Evolutionary conservation across 768 basidiomycete species (phyloP).

Genomic region (Strobilomyces confusus): DNA sequence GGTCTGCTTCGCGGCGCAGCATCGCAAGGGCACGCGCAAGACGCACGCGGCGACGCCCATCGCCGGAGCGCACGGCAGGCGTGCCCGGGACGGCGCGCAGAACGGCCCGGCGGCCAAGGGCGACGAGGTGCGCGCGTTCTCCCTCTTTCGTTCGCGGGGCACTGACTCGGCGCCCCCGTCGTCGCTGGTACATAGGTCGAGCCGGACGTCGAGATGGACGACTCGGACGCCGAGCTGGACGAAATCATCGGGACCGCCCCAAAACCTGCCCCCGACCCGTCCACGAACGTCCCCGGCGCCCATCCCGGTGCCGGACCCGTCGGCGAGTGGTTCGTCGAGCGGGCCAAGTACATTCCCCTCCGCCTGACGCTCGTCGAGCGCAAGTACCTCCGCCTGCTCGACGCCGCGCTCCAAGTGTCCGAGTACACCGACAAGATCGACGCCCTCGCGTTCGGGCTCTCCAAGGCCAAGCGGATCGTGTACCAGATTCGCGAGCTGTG

Average conservation of each 20-base stretch:
- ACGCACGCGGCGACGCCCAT: constrained; percentile 54
- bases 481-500: constrained; percentile 84
- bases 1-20: constrained; percentile 82
- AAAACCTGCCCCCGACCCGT: constrained; percentile 19
- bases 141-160: not conserved
- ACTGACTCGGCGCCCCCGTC: too few relatives aligned
- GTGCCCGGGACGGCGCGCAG: constrained; percentile 1
- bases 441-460: constrained; percentile 69
- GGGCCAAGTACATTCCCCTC: constrained; percentile 76
- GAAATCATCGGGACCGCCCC: constrained; percentile 23
- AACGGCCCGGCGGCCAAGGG: constrained; percentile 8
- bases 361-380: constrained; percentile 73
- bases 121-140: constrained; percentile 18
- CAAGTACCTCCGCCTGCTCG: constrained; percentile 79
- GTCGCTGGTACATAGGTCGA: too few relatives aligned
- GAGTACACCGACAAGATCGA: constrained; percentile 93
- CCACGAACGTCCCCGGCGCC: constrained; percentile 40
- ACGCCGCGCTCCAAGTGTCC: constrained; percentile 79
- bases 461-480: constrained; percentile 85
- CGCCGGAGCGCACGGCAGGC: constrained; percentile 11
- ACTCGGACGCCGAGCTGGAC: constrained; percentile 38
- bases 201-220: constrained; percentile 35
- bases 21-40: constrained; percentile 77
- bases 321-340: constrained; percentile 84
- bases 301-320: constrained; percentile 64